Evolutionary conservation across 78 protist species (phyloP).

Genomic region (Chrysochromulina parva): DNA sequence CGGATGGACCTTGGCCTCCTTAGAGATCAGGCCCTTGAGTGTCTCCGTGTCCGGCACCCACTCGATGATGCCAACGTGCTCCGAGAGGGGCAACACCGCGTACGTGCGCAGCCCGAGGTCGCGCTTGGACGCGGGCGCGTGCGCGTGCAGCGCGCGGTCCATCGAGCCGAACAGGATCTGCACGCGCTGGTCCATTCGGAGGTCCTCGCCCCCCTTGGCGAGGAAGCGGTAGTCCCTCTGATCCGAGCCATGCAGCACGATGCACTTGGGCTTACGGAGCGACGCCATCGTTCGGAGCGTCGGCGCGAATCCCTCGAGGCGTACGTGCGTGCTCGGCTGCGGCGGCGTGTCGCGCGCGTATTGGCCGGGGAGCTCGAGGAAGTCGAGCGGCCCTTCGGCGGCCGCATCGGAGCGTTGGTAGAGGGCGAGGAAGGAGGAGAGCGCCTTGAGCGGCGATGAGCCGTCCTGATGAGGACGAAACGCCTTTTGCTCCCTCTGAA

Average conservation of each 20-base stretch:
- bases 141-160: conserved; percentile 58
- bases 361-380: background rate
- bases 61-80: conserved; percentile 84
- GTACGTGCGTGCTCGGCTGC: no score
- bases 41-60: conserved; percentile 80
- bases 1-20: background rate
- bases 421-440: background rate
- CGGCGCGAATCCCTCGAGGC: conserved; percentile 45
- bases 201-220: conserved; percentile 94
- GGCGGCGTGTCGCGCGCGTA: background rate
- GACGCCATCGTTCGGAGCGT: conserved; percentile 74
- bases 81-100: conserved; percentile 83
- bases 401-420: background rate
- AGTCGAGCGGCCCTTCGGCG: background rate
- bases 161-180: conserved; percentile 74
- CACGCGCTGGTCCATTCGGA: conserved; percentile 87
- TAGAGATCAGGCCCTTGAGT: conserved; percentile 53
- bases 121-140: conserved; percentile 23
- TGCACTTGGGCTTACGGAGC: conserved; percentile 79
- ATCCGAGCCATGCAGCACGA: conserved; percentile 72
- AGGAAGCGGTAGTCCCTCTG: conserved; percentile 73
- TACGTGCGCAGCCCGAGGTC: conserved; percentile 70
- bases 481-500: no score
- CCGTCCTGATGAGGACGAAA: no score
- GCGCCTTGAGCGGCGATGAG: background rate